Evolutionary conservation across 2,329 filamentous ascomycete genomes (phyloP).

Genomic region (Aspergillus quadricinctus): DNA sequence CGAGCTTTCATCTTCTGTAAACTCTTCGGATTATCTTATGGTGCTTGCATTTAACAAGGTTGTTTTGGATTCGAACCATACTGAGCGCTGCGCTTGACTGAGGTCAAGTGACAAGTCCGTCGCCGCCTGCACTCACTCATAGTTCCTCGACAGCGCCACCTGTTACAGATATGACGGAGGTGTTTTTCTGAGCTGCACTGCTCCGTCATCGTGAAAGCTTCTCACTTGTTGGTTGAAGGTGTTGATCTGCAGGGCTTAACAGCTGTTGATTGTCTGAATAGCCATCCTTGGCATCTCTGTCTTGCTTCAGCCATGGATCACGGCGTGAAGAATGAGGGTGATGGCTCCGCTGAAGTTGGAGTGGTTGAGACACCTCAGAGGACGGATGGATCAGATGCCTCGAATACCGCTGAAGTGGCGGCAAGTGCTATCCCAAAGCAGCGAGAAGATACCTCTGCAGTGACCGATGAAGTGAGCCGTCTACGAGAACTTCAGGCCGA

Average conservation of each 20-base stretch:
- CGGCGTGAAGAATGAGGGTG: neutral
- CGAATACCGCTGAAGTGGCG: neutral
- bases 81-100: neutral
- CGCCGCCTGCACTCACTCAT: neutral
- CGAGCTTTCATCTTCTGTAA: neutral
- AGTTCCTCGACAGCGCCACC: neutral
- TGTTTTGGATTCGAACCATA: neutral
- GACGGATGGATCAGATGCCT: neutral
- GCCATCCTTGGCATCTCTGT: neutral
- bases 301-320: neutral
- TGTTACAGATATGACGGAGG: neutral
- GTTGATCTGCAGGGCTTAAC: neutral
- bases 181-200: neutral
- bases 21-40: neutral
- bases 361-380: neutral
- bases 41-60: neutral
- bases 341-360: neutral
- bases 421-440: neutral
- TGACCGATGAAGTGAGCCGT: conserved; percentile 54
- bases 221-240: neutral
- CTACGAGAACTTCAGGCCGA: conserved; percentile 62
- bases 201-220: neutral
- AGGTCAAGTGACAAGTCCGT: neutral
- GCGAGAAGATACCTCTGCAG: conserved; percentile 2
- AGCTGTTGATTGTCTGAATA: neutral